These are phyloP conservation scores for Aspergillus sp. DNA, from an alignment of 2,329 filamentous ascomycete species.

Conservation along the genomic window DNA sequence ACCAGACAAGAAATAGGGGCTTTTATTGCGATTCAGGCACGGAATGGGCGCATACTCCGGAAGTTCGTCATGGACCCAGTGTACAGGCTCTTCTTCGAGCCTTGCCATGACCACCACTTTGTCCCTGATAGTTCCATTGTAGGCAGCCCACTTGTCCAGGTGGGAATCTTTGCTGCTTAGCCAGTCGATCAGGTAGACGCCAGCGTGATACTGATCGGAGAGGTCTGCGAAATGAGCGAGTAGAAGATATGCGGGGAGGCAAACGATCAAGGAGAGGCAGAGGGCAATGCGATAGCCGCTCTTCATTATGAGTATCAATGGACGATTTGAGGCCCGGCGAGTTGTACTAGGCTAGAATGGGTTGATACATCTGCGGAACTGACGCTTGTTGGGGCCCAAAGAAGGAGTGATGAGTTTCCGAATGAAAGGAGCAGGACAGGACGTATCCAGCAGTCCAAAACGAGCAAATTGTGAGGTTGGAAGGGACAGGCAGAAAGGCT, in stretches of 20 bases:
- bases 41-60: constrained; percentile 39
- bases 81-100: constrained; percentile 43
- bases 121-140: constrained; percentile 25
- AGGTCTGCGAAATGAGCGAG: constrained; percentile 34
- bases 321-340: not conserved
- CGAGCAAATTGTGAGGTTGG: not conserved
- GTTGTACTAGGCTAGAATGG: not conserved
- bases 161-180: constrained; percentile 20
- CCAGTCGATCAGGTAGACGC: constrained; percentile 36
- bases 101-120: constrained; percentile 49
- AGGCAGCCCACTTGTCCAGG: not conserved
- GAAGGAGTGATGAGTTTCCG: not conserved
- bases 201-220: constrained; percentile 37
- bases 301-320: constrained; percentile 26
- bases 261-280: constrained; percentile 23
- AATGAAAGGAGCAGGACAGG: not conserved
- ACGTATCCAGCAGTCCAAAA: not conserved
- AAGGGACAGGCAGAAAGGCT: not conserved
- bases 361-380: not conserved
- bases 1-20: not conserved
- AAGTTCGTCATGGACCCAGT: constrained; percentile 48
- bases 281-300: constrained; percentile 28
- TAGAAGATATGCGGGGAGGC: constrained; percentile 32
- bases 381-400: not conserved
- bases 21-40: not conserved